Percentiles rank a stretch among this genome's conserved stretches.
These are phyloP conservation scores for Scortechinia acanthostroma DNA, from an alignment of 2,329 filamentous ascomycete genomes.

Conservation along the genomic window DNA sequence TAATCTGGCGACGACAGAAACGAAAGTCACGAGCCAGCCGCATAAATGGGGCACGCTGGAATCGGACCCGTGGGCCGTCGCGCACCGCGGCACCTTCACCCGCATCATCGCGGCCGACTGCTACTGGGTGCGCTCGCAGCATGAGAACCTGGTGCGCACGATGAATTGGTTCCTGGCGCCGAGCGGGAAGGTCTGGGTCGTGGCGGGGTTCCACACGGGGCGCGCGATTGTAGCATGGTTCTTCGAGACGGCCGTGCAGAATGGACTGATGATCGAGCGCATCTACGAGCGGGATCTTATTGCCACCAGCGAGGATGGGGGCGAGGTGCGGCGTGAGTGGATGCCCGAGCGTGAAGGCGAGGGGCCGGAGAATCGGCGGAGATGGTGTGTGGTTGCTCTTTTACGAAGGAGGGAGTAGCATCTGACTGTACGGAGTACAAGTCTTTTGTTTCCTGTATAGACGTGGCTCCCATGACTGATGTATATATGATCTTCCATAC, in stretches of 20 bases:
- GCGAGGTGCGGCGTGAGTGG: conserved; percentile 31
- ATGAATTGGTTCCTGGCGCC: conserved; percentile 45
- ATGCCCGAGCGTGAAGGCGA: conserved; percentile 35
- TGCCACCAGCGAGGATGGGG: conserved; percentile 19
- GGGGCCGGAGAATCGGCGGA: conserved; percentile 37
- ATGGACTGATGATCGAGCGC: conserved; percentile 36
- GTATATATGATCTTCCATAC: too few relatives aligned
- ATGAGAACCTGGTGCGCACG: conserved; percentile 42
- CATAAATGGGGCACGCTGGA: conserved; percentile 42
- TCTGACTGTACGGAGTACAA: neutral
- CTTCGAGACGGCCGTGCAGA: conserved; percentile 33
- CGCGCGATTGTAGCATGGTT: conserved; percentile 43
- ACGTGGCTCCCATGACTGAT: too few relatives aligned
- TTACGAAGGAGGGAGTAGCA: conserved; percentile 15
- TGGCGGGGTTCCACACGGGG: conserved; percentile 53
- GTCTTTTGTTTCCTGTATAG: too few relatives aligned
- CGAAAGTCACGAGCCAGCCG: conserved; percentile 29
- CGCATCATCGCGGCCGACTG: conserved; percentile 53
- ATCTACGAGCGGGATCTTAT: conserved; percentile 46
- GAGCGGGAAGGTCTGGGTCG: conserved; percentile 29
- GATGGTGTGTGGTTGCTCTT: conserved; percentile 46
- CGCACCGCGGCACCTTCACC: conserved; percentile 30
- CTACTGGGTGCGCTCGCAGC: conserved; percentile 49
- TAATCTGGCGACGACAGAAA: conserved; percentile 27
- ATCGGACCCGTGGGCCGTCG: conserved; percentile 23